Evolutionary conservation across 371 early-diverging fungal species (phyloP).

Genomic region (Syncephalastrum monosporum): DNA sequence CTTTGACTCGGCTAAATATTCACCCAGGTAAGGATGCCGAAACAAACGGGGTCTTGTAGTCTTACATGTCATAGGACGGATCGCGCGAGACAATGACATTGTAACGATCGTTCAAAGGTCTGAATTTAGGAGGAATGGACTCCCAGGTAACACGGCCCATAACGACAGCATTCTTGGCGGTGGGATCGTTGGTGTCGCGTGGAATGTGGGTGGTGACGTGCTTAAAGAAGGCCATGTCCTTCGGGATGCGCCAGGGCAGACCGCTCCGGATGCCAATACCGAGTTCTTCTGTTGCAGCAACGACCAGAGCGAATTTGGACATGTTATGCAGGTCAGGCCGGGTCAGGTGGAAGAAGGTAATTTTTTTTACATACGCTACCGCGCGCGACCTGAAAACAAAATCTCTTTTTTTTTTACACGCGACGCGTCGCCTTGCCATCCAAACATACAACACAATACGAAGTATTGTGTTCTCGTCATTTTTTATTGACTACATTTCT

Average conservation of each 20-base stretch:
- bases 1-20: slow-evolving; percentile 4
- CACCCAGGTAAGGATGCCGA: not conserved
- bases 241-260: slow-evolving; percentile 85
- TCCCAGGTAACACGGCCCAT: slow-evolving; percentile 92
- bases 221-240: slow-evolving; percentile 86
- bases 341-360: too few relatives aligned
- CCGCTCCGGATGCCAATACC: slow-evolving; percentile 77
- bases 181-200: not conserved
- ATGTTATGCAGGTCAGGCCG: slow-evolving; percentile 2
- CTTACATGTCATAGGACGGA: slow-evolving; percentile 51
- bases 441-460: too few relatives aligned
- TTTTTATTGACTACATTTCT: too few relatives aligned
- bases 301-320: slow-evolving; percentile 62
- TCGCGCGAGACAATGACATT: slow-evolving; percentile 84
- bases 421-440: too few relatives aligned
- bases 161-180: slow-evolving; percentile 71
- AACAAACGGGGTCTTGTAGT: not conserved
- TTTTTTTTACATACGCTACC: too few relatives aligned
- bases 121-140: slow-evolving; percentile 73
- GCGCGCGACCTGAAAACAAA: too few relatives aligned
- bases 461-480: too few relatives aligned
- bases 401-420: too few relatives aligned
- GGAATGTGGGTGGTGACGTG: slow-evolving; percentile 60
- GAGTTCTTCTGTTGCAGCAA: slow-evolving; percentile 68
- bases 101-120: slow-evolving; percentile 73